Conservation (phyloP, 2,329 filamentous ascomycete genomes). For the Ambrosiella xylebori region DNA sequence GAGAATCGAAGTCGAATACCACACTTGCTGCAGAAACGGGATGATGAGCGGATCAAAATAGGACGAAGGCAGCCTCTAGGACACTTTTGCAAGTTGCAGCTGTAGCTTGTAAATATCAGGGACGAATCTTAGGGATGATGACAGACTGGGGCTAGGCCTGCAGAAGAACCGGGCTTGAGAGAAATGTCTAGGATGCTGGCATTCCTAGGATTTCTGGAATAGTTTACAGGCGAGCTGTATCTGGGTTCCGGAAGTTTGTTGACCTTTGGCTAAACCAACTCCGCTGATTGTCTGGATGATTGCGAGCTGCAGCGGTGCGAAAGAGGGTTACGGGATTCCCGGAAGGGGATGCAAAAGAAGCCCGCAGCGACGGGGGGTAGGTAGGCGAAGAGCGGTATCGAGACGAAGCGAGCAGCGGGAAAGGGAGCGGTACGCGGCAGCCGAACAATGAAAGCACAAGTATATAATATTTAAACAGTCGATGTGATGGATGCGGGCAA, state of each 20-base stretch:
- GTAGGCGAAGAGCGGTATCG: neutral
- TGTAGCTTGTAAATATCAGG: neutral
- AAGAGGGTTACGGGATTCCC: neutral
- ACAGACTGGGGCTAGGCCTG: slow-evolving; percentile 4
- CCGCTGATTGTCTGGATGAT: neutral
- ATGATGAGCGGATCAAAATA: slow-evolving; percentile 1
- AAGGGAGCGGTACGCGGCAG: neutral
- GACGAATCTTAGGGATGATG: slow-evolving; percentile 1
- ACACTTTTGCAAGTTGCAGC: neutral
- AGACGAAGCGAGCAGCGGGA: neutral
- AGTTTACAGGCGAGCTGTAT: neutral
- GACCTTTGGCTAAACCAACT: too few species aligned
- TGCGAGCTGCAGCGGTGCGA: neutral
- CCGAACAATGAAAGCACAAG: neutral
- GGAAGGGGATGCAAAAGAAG: neutral
- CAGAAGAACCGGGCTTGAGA: neutral
- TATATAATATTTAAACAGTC: neutral
- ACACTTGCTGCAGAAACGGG: neutral
- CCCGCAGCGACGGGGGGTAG: neutral
- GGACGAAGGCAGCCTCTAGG: neutral
- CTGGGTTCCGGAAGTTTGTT: neutral
- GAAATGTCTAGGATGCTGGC: neutral
- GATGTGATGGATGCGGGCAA: neutral
- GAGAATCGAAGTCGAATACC: neutral
- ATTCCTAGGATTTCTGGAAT: neutral